Percentiles rank a stretch among this genome's conserved stretches.
Conservation (phyloP, 257 asterid species). For the Buddleja alternifolia region DNA sequence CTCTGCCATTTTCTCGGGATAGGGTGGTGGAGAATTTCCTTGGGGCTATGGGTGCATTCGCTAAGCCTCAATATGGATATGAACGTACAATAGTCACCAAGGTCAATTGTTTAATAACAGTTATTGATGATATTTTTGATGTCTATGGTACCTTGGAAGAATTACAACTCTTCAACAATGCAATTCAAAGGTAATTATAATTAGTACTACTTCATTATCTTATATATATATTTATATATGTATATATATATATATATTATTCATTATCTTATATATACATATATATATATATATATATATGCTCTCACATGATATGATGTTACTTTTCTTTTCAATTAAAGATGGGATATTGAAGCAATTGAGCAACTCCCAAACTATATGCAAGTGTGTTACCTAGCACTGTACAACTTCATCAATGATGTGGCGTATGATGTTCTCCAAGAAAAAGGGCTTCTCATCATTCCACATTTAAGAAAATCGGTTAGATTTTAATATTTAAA, state of each 20-base stretch:
- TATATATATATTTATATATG: no score
- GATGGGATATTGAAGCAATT: conserved; percentile 36
- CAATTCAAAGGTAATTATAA: conserved; percentile 27
- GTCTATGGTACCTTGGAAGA: conserved; percentile 33
- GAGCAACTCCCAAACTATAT: conserved; percentile 43
- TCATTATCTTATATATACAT: no score
- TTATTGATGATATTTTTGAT: conserved; percentile 28
- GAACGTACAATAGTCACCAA: conserved; percentile 23
- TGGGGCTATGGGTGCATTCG: conserved; percentile 30
- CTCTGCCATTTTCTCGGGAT: conserved; percentile 44
- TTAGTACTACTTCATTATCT: background rate
- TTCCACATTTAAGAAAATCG: conserved; percentile 38
- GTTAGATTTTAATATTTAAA: conserved; percentile 4
- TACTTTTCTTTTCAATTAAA: background rate
- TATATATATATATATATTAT: no score
- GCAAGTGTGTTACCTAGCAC: conserved; percentile 40
- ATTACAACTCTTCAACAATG: conserved; percentile 33
- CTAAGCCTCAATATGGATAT: conserved; percentile 27
- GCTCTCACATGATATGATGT: no score
- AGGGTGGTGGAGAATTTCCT: conserved; percentile 39
- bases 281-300: no score
- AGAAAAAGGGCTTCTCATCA: conserved; percentile 30
- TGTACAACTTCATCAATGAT: conserved; percentile 38
- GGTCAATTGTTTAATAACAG: conserved; percentile 23
- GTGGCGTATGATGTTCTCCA: conserved; percentile 36